Conservation (phyloP, 2,329 filamentous ascomycete species). For the Diaporthe destruens region DNA sequence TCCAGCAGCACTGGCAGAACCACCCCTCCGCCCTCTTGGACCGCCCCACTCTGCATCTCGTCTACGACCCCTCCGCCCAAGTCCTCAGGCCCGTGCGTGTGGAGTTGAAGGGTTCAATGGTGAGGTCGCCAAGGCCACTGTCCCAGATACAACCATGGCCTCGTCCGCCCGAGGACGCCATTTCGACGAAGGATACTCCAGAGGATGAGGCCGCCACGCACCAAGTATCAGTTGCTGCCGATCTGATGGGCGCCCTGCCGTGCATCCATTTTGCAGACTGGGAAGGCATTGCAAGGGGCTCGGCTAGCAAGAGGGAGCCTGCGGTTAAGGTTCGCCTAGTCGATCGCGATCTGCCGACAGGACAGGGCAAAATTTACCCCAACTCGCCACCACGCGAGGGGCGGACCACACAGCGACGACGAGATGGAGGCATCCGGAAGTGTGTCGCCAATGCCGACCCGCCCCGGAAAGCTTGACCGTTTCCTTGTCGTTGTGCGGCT, state of each 20-base stretch:
- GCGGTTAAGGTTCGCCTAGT: constrained; percentile 28
- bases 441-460: constrained; percentile 4
- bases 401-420: not conserved
- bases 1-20: constrained; percentile 19
- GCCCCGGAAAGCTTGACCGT: not conserved
- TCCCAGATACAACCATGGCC: not conserved
- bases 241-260: constrained; percentile 2
- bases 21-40: constrained; percentile 14
- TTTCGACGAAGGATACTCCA: not conserved
- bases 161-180: not conserved
- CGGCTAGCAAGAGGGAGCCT: constrained; percentile 21
- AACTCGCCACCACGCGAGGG: too few species aligned
- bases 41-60: constrained; percentile 25
- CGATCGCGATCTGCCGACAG: constrained; percentile 30
- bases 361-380: constrained; percentile 23
- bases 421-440: not conserved
- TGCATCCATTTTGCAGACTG: not conserved
- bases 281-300: not conserved
- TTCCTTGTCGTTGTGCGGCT: not conserved
- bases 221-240: not conserved
- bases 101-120: constrained; percentile 24
- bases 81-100: constrained; percentile 28
- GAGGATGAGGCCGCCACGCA: constrained; percentile 5
- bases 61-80: constrained; percentile 19
- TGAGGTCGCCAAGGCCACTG: constrained; percentile 21